These are phyloP conservation scores for Pulveroboletus sp. DNA, from an alignment of 768 basidiomycete genomes.

Conservation along the genomic window DNA sequence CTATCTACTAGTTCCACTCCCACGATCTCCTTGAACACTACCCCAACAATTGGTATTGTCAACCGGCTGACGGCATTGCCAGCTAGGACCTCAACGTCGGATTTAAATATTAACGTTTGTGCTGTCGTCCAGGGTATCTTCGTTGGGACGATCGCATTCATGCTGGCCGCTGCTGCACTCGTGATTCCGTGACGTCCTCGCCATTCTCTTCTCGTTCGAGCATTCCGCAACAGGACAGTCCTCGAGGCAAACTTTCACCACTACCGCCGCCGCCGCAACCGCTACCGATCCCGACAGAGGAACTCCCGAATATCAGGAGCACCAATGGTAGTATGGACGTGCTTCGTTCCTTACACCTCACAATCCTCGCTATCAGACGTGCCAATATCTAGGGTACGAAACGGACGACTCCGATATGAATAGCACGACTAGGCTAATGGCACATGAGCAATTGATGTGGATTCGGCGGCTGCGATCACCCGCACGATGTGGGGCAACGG, in stretches of 20 bases:
- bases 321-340: too few relatives aligned
- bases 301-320: too few relatives aligned
- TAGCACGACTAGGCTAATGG: too few relatives aligned
- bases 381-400: too few relatives aligned
- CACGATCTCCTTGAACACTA: background rate
- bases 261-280: too few relatives aligned
- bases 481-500: constrained; percentile 5
- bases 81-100: background rate
- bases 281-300: too few relatives aligned
- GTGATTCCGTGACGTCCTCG: too few relatives aligned
- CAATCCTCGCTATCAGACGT: too few relatives aligned
- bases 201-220: background rate
- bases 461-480: background rate
- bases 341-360: too few relatives aligned
- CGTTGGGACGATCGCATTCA: background rate
- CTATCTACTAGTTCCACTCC: too few relatives aligned
- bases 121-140: background rate
- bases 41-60: background rate
- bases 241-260: background rate
- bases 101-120: background rate
- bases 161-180: background rate
- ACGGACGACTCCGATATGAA: too few relatives aligned
- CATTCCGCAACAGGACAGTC: background rate
- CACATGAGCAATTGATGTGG: too few relatives aligned
- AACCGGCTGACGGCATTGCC: background rate